Conservation (phyloP, 495 filamentous ascomycete genomes). For the Hypoxylon cercidicola region DNA sequence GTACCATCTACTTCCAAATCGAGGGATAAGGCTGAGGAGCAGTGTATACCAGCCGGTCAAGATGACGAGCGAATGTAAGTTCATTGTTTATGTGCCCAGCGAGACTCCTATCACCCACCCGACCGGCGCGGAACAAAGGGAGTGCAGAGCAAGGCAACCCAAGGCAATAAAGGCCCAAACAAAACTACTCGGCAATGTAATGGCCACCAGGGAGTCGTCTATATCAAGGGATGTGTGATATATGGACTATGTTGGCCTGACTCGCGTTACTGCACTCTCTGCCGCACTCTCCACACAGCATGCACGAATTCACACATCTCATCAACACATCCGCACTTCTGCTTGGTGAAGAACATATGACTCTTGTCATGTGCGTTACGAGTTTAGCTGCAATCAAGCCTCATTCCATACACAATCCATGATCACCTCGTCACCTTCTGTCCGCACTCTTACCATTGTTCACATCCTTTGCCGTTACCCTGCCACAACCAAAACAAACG, state of each 20-base stretch:
- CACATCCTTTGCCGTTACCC: slow-evolving; percentile 19
- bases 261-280: neutral
- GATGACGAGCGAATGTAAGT: slow-evolving; percentile 42
- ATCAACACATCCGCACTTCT: too few species aligned
- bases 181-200: slow-evolving; percentile 16
- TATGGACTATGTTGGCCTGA: too few species aligned
- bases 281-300: slow-evolving; percentile 6
- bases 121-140: slow-evolving; percentile 14
- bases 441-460: slow-evolving; percentile 14
- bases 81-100: slow-evolving; percentile 5
- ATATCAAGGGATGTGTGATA: neutral
- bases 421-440: neutral
- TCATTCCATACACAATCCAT: slow-evolving; percentile 8
- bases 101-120: slow-evolving; percentile 1
- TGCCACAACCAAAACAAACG: slow-evolving; percentile 22
- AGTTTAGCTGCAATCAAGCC: slow-evolving; percentile 22
- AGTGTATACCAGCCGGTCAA: slow-evolving; percentile 12
- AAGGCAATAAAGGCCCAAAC: slow-evolving; percentile 2
- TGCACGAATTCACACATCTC: too few species aligned
- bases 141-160: slow-evolving; percentile 19
- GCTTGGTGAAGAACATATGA: slow-evolving; percentile 6
- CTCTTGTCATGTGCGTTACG: slow-evolving; percentile 9
- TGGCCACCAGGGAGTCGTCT: neutral
- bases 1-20: slow-evolving; percentile 1
- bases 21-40: slow-evolving; percentile 27